Percentiles rank a stretch among this genome's conserved stretches.
These are phyloP conservation scores for Penicillium sclerotigenum DNA, from an alignment of 2,329 filamentous ascomycete species.

Conservation along the genomic window DNA sequence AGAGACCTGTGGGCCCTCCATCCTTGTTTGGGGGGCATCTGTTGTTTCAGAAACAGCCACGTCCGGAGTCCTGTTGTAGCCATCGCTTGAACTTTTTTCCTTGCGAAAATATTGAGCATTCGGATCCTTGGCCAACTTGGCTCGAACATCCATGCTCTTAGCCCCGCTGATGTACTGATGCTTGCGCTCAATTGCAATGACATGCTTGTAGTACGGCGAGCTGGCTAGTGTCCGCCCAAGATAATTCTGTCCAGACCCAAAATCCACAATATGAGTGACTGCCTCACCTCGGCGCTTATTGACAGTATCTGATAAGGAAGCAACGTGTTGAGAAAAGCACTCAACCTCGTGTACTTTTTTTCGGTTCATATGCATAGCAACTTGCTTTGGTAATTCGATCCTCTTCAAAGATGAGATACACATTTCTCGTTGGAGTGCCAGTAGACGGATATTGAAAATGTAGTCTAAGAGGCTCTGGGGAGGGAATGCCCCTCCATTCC, in stretches of 20 bases:
- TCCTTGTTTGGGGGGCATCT: background rate
- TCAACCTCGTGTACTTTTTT: conserved; percentile 95
- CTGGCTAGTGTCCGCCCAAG: conserved; percentile 83
- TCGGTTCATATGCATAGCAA: conserved; percentile 92
- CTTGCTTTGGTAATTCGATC: conserved; percentile 61
- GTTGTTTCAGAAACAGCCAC: conserved; percentile 7
- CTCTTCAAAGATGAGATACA: conserved; percentile 15
- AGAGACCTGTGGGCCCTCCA: conserved; percentile 4
- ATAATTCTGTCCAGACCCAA: conserved; percentile 96
- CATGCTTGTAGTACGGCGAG: conserved; percentile 77
- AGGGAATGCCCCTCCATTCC: conserved; percentile 45
- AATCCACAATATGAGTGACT: conserved; percentile 88
- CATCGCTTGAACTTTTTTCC: conserved; percentile 59
- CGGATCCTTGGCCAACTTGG: conserved; percentile 69
- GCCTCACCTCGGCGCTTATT: conserved; percentile 43
- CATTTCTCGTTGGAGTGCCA: conserved; percentile 60
- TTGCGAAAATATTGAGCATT: conserved; percentile 73
- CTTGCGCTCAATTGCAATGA: conserved; percentile 86
- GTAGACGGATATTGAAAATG: conserved; percentile 65
- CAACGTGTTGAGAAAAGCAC: conserved; percentile 80
- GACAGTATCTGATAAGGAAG: conserved; percentile 60
- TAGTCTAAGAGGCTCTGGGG: conserved; percentile 66
- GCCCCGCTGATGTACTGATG: conserved; percentile 84
- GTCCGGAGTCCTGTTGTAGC: conserved; percentile 11
- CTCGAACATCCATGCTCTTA: conserved; percentile 74